phyloP scores from a whole-genome alignment of 2,329 filamentous ascomycete species.

The Trichoderma atrobrunneum region DNA sequence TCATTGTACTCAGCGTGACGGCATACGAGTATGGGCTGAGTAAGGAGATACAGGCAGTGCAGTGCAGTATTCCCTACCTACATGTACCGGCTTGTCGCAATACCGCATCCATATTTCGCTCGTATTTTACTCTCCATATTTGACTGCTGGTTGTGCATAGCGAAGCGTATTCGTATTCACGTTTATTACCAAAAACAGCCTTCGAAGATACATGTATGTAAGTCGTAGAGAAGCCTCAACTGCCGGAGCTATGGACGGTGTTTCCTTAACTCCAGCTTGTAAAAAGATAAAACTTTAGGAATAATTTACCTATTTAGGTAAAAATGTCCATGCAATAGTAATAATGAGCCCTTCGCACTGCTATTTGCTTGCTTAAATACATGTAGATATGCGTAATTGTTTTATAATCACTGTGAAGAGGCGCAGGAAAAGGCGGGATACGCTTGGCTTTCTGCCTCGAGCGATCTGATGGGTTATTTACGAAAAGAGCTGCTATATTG shows the following conservation, averaged over 20 bases:
- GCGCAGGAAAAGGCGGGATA: too few relatives aligned
- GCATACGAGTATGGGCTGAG: neutral
- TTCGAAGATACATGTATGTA: neutral
- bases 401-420: neutral
- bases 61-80: too few relatives aligned
- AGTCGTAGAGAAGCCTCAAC: neutral
- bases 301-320: neutral
- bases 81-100: neutral
- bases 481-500: neutral
- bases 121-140: neutral
- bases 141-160: neutral
- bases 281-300: neutral
- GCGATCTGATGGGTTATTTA: neutral
- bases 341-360: too few relatives aligned
- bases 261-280: neutral
- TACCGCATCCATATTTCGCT: neutral
- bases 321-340: neutral
- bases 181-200: neutral
- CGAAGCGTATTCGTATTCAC: neutral
- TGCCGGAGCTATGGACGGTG: neutral
- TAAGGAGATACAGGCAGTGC: neutral
- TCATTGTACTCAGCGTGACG: neutral
- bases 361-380: too few relatives aligned
- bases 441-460: neutral
- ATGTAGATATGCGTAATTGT: too few relatives aligned